Conservation (phyloP, 2,329 filamentous ascomycete species). For the Sporothrix dimorphospora region DNA sequence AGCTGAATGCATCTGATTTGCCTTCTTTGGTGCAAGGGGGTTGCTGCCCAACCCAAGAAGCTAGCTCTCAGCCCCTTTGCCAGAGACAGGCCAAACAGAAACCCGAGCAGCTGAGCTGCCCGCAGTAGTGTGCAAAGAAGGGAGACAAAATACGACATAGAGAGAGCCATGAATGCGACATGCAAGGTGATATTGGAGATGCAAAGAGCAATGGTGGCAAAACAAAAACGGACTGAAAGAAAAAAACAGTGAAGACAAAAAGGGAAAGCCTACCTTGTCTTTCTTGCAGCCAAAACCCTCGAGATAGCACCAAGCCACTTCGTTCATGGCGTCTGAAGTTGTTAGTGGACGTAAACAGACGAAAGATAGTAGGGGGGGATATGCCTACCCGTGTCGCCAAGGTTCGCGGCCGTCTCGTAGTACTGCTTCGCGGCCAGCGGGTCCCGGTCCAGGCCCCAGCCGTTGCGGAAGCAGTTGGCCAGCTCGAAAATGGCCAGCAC, state of each 20-base stretch:
- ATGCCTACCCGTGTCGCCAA: slow-evolving; percentile 76
- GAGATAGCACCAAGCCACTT: slow-evolving; percentile 92
- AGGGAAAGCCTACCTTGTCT: slow-evolving; percentile 78
- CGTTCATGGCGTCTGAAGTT: slow-evolving; percentile 86
- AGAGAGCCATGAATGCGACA: not conserved
- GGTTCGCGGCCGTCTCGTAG: slow-evolving; percentile 95
- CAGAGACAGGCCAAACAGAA: not conserved
- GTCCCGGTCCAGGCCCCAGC: slow-evolving; percentile 89
- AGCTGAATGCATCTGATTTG: not conserved
- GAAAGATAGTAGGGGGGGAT: not conserved
- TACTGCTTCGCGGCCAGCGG: slow-evolving; percentile 87
- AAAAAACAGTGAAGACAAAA: not conserved
- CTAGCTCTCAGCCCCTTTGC: not conserved
- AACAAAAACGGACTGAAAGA: not conserved
- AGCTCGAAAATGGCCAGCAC: slow-evolving; percentile 96
- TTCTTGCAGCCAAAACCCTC: slow-evolving; percentile 98
- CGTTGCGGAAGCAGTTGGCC: slow-evolving; percentile 88
- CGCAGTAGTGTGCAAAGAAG: not conserved
- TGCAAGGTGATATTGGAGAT: slow-evolving; percentile 11
- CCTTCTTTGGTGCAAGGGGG: not conserved
- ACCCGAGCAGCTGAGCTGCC: not conserved
- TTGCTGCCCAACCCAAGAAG: not conserved
- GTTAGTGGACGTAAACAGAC: slow-evolving; percentile 5
- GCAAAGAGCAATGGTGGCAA: not conserved
- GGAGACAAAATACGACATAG: not conserved